A percentile compares a stretch with the other conserved stretches of the same genome.
phyloP scores from a whole-genome alignment of 768 basidiomycete genomes.

The Hydnomerulius pinastri region DNA sequence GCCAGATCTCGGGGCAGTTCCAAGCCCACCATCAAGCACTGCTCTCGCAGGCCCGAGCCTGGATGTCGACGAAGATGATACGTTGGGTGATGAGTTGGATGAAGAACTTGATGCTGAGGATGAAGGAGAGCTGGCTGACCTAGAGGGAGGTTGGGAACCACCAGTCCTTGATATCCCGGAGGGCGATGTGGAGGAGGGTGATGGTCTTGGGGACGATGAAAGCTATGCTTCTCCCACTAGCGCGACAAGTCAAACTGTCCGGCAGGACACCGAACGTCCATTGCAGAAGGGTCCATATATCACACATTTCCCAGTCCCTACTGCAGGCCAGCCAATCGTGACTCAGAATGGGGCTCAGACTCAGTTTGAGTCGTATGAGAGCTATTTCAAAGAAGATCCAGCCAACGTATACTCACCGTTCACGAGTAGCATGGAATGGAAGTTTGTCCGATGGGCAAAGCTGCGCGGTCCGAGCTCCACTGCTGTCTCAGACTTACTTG shows the following conservation, averaged over 20 bases:
- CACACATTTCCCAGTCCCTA: background rate
- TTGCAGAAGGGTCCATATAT: background rate
- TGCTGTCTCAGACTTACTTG: conserved; percentile 39
- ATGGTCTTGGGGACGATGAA: background rate
- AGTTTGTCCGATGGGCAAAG: conserved; percentile 44
- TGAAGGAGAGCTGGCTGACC: background rate
- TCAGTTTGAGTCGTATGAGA: background rate
- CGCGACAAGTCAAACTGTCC: background rate
- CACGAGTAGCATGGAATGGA: conserved; percentile 39
- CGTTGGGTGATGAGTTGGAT: background rate
- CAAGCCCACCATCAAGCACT: too few relatives aligned
- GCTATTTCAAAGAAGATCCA: background rate
- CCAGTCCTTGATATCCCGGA: background rate
- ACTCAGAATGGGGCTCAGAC: background rate
- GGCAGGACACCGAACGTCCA: background rate
- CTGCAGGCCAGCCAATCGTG: background rate
- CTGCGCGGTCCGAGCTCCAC: conserved; percentile 36
- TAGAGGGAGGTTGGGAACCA: background rate
- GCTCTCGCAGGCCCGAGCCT: too few relatives aligned
- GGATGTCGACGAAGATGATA: too few relatives aligned
- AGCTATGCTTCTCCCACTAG: background rate
- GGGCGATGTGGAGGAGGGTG: background rate
- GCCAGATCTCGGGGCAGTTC: too few relatives aligned
- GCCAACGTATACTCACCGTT: conserved; percentile 35
- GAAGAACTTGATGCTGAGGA: background rate